Conservation (phyloP, 257 asterid species). For the Solanum neorickii region DNA sequence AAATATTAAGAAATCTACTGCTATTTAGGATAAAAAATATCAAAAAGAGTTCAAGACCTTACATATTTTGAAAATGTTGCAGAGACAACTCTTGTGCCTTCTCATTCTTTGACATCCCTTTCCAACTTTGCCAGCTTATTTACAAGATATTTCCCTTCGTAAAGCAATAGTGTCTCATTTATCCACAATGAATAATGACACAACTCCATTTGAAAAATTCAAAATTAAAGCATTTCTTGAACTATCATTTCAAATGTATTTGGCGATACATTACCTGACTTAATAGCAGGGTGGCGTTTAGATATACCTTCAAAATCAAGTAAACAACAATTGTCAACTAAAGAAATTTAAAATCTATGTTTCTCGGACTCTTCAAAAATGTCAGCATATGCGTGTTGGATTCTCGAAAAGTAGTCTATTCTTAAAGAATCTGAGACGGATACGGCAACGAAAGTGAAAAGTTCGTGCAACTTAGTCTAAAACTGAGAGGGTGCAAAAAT, state of each 20-base stretch:
- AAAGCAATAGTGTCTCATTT: not conserved
- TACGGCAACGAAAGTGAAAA: too few relatives aligned
- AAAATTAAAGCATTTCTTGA: not conserved
- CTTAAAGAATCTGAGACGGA: too few relatives aligned
- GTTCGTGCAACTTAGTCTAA: too few relatives aligned
- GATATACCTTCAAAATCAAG: not conserved
- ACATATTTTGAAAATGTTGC: not conserved
- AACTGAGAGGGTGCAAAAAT: too few relatives aligned
- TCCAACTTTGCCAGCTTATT: not conserved
- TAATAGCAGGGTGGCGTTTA: not conserved
- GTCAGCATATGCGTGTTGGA: too few relatives aligned
- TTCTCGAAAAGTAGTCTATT: too few relatives aligned
- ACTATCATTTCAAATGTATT: not conserved
- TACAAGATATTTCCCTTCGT: not conserved
- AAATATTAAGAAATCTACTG: not conserved
- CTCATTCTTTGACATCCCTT: not conserved
- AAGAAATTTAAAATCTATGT: too few relatives aligned
- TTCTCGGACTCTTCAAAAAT: too few relatives aligned
- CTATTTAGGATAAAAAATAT: not conserved
- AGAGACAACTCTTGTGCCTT: not conserved
- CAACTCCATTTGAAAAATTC: not conserved
- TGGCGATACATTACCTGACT: not conserved
- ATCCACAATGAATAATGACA: not conserved
- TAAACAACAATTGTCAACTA: too few relatives aligned
- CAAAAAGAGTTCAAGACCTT: not conserved